These are phyloP conservation scores for Strigomonas culicis DNA, from an alignment of 208 protist genomes.

Conservation along the genomic window DNA sequence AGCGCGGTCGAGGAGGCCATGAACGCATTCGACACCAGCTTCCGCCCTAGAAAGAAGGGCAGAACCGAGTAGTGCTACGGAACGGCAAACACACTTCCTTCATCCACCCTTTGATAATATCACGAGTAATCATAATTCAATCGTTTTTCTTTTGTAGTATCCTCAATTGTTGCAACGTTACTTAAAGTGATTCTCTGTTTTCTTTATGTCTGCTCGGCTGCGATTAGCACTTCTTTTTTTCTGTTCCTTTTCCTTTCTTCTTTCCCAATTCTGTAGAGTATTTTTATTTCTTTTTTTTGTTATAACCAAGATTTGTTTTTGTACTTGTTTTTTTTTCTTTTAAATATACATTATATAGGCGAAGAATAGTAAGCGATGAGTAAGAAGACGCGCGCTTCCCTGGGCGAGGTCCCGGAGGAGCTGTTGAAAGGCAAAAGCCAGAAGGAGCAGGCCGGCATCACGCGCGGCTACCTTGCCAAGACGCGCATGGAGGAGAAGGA, in stretches of 20 bases:
- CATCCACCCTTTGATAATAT: slow-evolving; percentile 1
- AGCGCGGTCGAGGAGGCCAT: slow-evolving; percentile 57
- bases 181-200: slow-evolving; percentile 8
- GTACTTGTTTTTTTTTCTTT: slow-evolving; percentile 11
- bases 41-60: slow-evolving; percentile 56
- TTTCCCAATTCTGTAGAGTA: neutral
- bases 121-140: neutral
- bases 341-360: slow-evolving; percentile 11
- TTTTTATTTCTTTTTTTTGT: slow-evolving; percentile 1
- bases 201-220: neutral
- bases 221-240: slow-evolving; percentile 11
- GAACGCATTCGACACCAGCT: slow-evolving; percentile 51
- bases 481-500: slow-evolving; percentile 79
- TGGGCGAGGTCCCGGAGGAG: slow-evolving; percentile 24
- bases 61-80: slow-evolving; percentile 44
- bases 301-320: slow-evolving; percentile 6
- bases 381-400: neutral
- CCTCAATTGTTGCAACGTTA: neutral
- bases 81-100: neutral
- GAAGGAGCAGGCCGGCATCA: slow-evolving; percentile 28
- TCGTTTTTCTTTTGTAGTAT: neutral
- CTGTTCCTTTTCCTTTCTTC: neutral
- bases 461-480: slow-evolving; percentile 45
- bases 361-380: neutral
- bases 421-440: slow-evolving; percentile 44